Percentiles rank a stretch among this genome's conserved stretches.
These are phyloP conservation scores for Rachicladosporium sp. DNA, from an alignment of 2,329 filamentous ascomycete genomes.

Conservation along the genomic window DNA sequence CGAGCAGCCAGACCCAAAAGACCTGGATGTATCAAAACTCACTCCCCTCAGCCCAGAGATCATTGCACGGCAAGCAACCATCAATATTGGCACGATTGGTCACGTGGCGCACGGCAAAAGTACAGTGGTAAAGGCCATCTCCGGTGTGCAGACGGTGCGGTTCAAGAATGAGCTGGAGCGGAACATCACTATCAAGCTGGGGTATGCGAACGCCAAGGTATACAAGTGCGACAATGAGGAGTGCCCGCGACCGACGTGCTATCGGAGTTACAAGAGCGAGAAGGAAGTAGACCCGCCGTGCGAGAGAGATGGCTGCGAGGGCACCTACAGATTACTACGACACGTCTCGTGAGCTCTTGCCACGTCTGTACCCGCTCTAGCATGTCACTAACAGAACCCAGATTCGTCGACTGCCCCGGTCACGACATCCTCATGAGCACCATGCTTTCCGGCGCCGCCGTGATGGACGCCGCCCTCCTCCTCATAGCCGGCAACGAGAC, in stretches of 20 bases:
- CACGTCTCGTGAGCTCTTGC: constrained; percentile 68
- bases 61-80: constrained; percentile 93
- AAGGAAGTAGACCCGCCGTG: constrained; percentile 97
- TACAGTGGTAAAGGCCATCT: constrained; percentile 98
- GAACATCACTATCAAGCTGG: constrained; percentile 99
- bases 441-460: constrained; percentile 97
- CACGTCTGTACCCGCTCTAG: too few species aligned
- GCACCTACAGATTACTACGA: constrained; percentile 76
- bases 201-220: constrained; percentile 98
- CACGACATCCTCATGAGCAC: constrained; percentile 99
- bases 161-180: constrained; percentile 99
- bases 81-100: constrained; percentile 97
- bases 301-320: constrained; percentile 80
- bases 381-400: constrained; percentile 10
- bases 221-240: constrained; percentile 92
- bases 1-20: constrained; percentile 83
- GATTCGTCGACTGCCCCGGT: constrained; percentile 95
- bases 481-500: constrained; percentile 97
- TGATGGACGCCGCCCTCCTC: constrained; percentile 97
- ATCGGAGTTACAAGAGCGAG: constrained; percentile 94
- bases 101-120: constrained; percentile 99
- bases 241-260: constrained; percentile 90
- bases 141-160: constrained; percentile 93
- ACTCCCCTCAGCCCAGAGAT: constrained; percentile 89
- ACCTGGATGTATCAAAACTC: constrained; percentile 69